These are phyloP conservation scores for Hymenoscyphus repandus DNA, from an alignment of 2,329 filamentous ascomycete genomes.

Conservation along the genomic window DNA sequence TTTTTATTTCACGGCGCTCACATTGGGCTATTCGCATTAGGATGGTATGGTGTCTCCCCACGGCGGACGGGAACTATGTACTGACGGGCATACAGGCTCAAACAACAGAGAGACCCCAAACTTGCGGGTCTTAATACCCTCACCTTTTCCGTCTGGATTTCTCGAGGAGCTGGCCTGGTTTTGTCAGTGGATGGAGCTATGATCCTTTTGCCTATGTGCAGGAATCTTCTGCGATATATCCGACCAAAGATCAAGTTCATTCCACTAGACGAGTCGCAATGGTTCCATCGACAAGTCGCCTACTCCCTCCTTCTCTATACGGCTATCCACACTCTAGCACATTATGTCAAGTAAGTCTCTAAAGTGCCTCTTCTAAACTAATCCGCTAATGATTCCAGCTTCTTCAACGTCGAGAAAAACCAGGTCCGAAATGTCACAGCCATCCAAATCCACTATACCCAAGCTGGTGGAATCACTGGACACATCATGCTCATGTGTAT, in stretches of 20 bases:
- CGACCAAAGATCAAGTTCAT: conserved; percentile 83
- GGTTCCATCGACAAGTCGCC: conserved; percentile 93
- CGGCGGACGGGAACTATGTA: conserved; percentile 15
- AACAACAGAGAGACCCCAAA: conserved; percentile 64
- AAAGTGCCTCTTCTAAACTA: neutral
- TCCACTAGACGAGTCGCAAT: conserved; percentile 92
- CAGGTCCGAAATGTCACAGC: conserved; percentile 78
- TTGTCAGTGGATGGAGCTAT: conserved; percentile 79
- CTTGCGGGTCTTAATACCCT: conserved; percentile 77
- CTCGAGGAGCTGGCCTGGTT: conserved; percentile 83
- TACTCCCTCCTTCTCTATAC: conserved; percentile 85
- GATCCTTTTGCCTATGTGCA: conserved; percentile 90
- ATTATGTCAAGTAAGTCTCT: conserved; percentile 82
- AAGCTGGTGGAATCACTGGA: conserved; percentile 87
- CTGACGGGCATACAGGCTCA: conserved; percentile 53
- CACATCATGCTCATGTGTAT: conserved; percentile 99
- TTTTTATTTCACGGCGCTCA: conserved; percentile 76
- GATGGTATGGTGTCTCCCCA: conserved; percentile 61
- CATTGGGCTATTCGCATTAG: conserved; percentile 71
- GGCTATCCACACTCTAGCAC: conserved; percentile 67
- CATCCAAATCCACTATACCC: conserved; percentile 83
- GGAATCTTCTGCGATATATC: conserved; percentile 78
- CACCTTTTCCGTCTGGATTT: conserved; percentile 89
- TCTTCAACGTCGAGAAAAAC: conserved; percentile 86
- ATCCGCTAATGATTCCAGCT: conserved; percentile 46